Evolutionary conservation across 306 rosid species (phyloP), one percentile per base, ranked within the genome.

Genomic region (Ziziphus jujuba): DNA sequence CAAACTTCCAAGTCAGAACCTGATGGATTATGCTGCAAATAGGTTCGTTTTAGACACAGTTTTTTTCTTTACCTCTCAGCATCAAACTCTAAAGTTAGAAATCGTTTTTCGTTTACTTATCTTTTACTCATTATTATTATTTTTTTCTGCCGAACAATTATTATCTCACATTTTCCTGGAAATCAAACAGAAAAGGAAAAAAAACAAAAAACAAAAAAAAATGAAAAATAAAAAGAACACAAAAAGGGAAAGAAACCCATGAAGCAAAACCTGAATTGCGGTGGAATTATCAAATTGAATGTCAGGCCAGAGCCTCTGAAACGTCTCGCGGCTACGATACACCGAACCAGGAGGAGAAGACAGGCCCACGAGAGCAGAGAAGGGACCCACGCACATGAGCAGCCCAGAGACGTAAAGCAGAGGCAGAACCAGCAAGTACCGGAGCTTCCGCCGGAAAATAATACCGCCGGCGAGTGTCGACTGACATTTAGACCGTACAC

Each of bases 341-440:
- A 85, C 73, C 4, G 95, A 87, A 13, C 99, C 97, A n/a, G 98
- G 98, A 79, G 82, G 82, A 49, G 86, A 70, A n/a, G 87, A 47
- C 24, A 66, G 82, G 35, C 91, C 87, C 62, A 86, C 62, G 53
- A 92, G 81, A 16, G 81, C 61, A 23, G 88, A 90, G 84, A 90
- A 88, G 2, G 99, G 92, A 7, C 90, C 99, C 23, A 90, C 92
- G 13, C 92, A 95, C 96, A 95, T 84, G 66, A 95, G 64, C 40
- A 95, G 57, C 12, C 97, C 99, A 11, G 95, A 87, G 75, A 87
- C 77, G 71, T 95, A 95, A 2, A 95, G 81, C 55, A 90, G 35
- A 20, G 99, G 87, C 5, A 95, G 86, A 25, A 95, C 62, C 65
- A 95, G 79, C 68, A 95, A 67, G 69, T 85, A 82, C 20, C 97